Evolutionary conservation across 2,329 filamentous ascomycete genomes (phyloP), one percentile per base, ranked within the genome.

Genomic region (Aspergillus neoniger): DNA sequence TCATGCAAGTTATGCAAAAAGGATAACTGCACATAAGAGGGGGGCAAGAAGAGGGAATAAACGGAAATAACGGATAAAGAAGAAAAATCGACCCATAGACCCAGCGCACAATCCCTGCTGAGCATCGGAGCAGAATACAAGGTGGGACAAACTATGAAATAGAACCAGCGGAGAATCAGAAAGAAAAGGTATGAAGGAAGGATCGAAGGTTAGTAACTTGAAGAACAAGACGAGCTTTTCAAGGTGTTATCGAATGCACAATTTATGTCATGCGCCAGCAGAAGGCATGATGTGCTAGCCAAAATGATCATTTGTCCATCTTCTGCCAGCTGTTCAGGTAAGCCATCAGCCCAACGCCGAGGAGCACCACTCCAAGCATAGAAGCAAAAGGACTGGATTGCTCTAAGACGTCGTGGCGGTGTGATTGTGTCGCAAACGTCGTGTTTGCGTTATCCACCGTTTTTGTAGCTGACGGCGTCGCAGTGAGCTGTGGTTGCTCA

Each of bases 341-440:
- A 44, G 90, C 90, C 91, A 95, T 95, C 65, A 95, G 75, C 14
- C 91, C 90, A 79, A 95, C 89, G 32, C 91, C 91, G 62, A 95
- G 80, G 58, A 95, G 76, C 25, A 95, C 91, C 32, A 95, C 91
- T 10, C 91, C 89, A 49, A 95, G 77, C 85, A 94, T 92, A 2
- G 90, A 92, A 43, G 89, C 88, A 71, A 93, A 94, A 15, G 91
- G 91, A 60, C 91, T 81, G 58, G 85, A 83, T 49, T 88, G 82
- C 63, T 81, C 75, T 51, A 85, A 72, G 25, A 77, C 69, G 54
- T 76, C 72, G 43, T 70, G 68, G 58, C 69, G 70, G 59, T 70
- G 70, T 55, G 67, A 65, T 60, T 74, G 69, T 61, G 72, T 59
- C 84, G 70, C 54, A 73, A 80, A 65, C 77, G 78, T 59, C 73